Conservation (phyloP, 495 filamentous ascomycete species). For the Aspergillus campestris region DNA sequence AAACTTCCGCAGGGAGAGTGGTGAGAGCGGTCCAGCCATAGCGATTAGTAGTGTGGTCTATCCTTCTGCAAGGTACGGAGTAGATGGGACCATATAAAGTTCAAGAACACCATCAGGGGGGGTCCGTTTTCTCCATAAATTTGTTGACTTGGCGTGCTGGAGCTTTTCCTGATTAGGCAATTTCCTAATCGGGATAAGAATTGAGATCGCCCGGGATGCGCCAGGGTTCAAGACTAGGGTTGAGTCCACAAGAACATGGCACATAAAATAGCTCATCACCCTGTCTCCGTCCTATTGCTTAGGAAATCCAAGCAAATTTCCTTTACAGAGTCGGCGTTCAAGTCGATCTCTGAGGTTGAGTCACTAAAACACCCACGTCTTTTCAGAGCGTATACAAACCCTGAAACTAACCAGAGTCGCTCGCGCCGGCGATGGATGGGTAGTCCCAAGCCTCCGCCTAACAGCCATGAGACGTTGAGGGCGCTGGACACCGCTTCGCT, state of each 20-base stretch:
- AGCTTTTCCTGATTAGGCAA: slow-evolving; percentile 19
- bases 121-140: background rate
- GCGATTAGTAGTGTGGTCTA: too few relatives aligned
- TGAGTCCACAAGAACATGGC: too few relatives aligned
- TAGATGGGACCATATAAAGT: too few relatives aligned
- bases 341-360: too few relatives aligned
- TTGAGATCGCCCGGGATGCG: background rate
- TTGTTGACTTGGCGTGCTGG: too few relatives aligned
- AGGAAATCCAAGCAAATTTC: too few relatives aligned
- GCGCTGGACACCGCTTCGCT: slow-evolving; percentile 2
- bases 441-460: slow-evolving; percentile 5
- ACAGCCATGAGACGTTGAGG: slow-evolving; percentile 7
- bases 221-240: background rate
- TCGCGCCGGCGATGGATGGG: background rate
- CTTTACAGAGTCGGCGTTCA: too few relatives aligned
- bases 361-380: background rate
- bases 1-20: slow-evolving; percentile 1
- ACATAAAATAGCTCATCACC: too few relatives aligned
- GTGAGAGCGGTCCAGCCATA: background rate
- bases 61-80: too few relatives aligned
- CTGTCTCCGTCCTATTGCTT: too few relatives aligned
- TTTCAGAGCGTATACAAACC: slow-evolving; percentile 4
- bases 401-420: slow-evolving; percentile 1
- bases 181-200: slow-evolving; percentile 9
- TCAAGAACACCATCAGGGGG: background rate